Percentiles rank a stretch among this genome's conserved stretches.
phyloP scores from a whole-genome alignment of 441 rosid species.

The Jatropha podagrica region DNA sequence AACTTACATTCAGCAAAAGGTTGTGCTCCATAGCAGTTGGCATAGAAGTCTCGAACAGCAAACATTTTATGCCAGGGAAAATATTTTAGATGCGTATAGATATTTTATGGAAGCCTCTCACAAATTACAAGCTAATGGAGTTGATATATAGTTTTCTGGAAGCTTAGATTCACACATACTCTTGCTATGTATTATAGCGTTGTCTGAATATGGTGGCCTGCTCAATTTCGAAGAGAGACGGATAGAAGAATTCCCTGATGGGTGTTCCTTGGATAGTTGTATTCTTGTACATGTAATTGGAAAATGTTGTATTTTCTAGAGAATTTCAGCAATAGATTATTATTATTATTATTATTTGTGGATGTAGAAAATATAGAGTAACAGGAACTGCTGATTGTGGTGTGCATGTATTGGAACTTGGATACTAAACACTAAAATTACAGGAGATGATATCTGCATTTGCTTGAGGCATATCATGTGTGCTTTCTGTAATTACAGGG shows the following conservation, averaged over 20 bases:
- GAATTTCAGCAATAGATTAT: neutral
- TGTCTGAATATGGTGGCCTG: neutral
- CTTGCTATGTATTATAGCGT: too few relatives aligned
- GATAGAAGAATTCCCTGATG: neutral
- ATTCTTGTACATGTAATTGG: neutral
- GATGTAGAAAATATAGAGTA: too few relatives aligned
- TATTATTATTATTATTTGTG: too few relatives aligned
- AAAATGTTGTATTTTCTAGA: neutral
- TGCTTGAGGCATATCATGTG: too few relatives aligned
- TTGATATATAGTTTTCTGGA: neutral
- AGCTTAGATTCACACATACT: neutral
- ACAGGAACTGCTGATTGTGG: too few relatives aligned
- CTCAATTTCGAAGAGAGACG: neutral
- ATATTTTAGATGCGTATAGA: neutral
- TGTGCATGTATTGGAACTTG: too few relatives aligned
- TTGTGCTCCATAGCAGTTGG: neutral
- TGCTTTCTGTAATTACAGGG: too few relatives aligned
- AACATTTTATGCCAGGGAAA: neutral
- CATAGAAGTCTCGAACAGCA: neutral
- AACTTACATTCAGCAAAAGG: neutral
- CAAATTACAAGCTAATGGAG: neutral
- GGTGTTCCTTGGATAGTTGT: neutral
- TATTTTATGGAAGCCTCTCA: neutral
- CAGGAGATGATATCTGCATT: too few relatives aligned
- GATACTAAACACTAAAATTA: too few relatives aligned